These are phyloP conservation scores for Phytopythium delawarense DNA, from an alignment of 352 stramenopile species.

Conservation along the genomic window DNA sequence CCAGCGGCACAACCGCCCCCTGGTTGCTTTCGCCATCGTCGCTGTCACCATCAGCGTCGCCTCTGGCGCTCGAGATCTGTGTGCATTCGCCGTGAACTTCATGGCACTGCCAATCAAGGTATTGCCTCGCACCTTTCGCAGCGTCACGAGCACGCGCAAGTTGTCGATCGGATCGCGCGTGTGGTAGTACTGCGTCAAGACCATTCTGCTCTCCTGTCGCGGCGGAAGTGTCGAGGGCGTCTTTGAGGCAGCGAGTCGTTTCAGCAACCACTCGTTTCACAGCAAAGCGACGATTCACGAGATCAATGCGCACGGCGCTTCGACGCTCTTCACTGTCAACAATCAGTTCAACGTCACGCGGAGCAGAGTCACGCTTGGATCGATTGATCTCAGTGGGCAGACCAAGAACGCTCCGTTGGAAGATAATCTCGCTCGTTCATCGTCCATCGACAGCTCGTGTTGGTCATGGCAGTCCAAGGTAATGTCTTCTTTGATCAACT, in stretches of 20 bases:
- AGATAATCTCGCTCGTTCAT: not conserved
- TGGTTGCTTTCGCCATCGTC: slow-evolving; percentile 3
- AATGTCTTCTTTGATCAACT: not conserved
- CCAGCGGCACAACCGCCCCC: slow-evolving; percentile 15
- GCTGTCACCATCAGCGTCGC: not conserved
- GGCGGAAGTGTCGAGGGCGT: not conserved
- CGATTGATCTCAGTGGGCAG: not conserved
- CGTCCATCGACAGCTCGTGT: not conserved
- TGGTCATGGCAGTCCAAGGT: not conserved
- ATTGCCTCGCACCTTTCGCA: slow-evolving; percentile 44
- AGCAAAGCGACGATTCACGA: not conserved
- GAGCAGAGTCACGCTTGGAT: not conserved
- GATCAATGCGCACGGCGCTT: not conserved
- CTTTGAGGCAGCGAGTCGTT: not conserved
- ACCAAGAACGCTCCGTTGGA: not conserved
- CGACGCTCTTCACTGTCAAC: not conserved
- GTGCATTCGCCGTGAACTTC: not conserved
- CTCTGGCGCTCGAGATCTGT: not conserved
- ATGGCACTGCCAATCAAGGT: no score
- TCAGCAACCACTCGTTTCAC: not conserved
- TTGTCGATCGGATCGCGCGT: slow-evolving; percentile 74
- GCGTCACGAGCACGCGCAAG: slow-evolving; percentile 42
- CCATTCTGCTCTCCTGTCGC: slow-evolving; percentile 14
- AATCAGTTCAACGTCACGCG: not conserved
- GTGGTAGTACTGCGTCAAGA: slow-evolving; percentile 59